Base-by-base conservation (phyloP, 2,329 filamentous ascomycete genomes). In the Pyrenochaeta sp. region DNA sequence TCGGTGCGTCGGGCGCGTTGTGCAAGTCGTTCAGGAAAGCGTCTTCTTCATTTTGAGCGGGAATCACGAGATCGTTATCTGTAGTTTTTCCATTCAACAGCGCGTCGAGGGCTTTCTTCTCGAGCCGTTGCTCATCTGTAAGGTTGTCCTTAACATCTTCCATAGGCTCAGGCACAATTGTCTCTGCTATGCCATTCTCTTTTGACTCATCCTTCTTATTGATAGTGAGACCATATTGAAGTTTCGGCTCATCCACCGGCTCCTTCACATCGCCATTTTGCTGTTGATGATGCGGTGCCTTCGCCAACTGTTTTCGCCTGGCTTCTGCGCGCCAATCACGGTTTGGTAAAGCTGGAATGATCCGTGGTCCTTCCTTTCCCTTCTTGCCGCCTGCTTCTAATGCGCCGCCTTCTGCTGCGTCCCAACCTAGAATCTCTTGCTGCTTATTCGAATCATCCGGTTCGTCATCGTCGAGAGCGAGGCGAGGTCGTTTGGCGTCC, bases 1-100 rank as follows among this genome's bases (percentile, higher is more conserved):
- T 90, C 3, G 92, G 88, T 27, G 86, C 82, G 18, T 92, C 90
- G 1, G 92, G 92, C 1, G 92, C 89, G 21, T 84, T 79, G 11
- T 84, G 81, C 27, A 93, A 84, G 71, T 94, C 91, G 21, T 85
- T 83, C 29, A 82, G 81, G 67, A 92, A 93, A 2, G 87, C 87
- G 54, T 90, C 88, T 59, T 90, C 88, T n/a, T 82, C 82, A 2
- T 64, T 56, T 20, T 82, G 68, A 3, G 72, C 63, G 4, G 78
- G 77, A 12, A 83, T 74, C 0, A 79, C 43, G 23, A 59, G 65
- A 72, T 68, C 44, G 54, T 73, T 18, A 68, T 78, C 57, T 53
- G 69, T 48, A 54, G 74, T 40, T 72, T 75, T 58, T 72, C 80
- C 71, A 21, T 55, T 65, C 6, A 80, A 62, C 10, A 83, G 69